Base-by-base conservation (phyloP, 2,329 filamentous ascomycete species). In the Boeremia exigua region DNA sequence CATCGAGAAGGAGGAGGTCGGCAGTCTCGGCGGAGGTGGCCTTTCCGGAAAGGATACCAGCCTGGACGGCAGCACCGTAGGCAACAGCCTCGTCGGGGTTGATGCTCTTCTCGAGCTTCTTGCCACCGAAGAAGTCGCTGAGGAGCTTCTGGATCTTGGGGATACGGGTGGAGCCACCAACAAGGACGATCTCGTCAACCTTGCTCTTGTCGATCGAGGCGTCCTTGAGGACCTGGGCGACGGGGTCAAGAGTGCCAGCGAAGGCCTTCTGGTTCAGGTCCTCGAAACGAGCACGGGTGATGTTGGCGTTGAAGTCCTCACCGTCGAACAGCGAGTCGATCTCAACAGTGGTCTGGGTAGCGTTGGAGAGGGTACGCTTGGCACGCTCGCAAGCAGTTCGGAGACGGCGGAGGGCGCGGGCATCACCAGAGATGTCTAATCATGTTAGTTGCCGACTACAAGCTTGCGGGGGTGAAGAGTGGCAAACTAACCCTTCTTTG, bases 71-170 rank as follows among this genome's bases (percentile, higher is more conserved):
- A 66, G 95, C 95, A 88, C 95, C 95, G 82, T 97, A 97, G 72
- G 95, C 95, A 75, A 99, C 95, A 70, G 95, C 95, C 86, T 99
- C 95, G 77, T 99, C 95, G 73, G 95, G 95, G 88, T 99, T 99
- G 85, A 98, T 98, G 85, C 91, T 95, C 83, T 97, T 98, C 88
- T 98, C 94, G 68, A 97, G 91, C 90, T 99, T 97, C 92, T 99
- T 99, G 82, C 93, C 93, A 79, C 96, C 91, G 84, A 99, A 99
- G 87, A 93, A 97, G 82, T 99, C 95, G 83, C 89, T 93, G 68
- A 99, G 88, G 67, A 99, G 90, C 88, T 98, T 98, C 89, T 99
- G 95, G 80, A 99, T 96, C 79, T 89, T 88, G 76, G 95, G 95
- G 72, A 99, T 99, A 92, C 95, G 95, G 75, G 95, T 99, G 63